Conservation (phyloP, 2,329 filamentous ascomycete genomes). For the Nemania sp. region DNA sequence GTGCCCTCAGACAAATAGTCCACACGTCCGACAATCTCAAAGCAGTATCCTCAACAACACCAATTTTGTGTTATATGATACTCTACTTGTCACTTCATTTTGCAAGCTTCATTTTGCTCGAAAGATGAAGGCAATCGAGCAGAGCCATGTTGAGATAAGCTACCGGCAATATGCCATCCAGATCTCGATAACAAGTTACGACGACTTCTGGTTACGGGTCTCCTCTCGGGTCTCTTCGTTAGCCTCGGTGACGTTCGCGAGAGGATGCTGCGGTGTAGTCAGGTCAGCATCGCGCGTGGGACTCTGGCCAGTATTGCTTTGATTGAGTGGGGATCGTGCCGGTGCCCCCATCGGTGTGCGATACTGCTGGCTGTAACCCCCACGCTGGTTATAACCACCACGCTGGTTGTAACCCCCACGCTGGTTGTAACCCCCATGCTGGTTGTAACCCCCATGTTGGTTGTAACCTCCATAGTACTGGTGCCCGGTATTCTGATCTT, state of each 20-base stretch:
- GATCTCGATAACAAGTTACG: background rate
- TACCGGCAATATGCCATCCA: background rate
- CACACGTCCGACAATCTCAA: constrained; percentile 17
- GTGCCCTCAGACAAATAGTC: constrained; percentile 14
- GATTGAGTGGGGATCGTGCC: constrained; percentile 1
- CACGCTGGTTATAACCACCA: constrained; percentile 22
- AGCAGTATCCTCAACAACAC: constrained; percentile 7
- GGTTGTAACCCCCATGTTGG: constrained; percentile 28
- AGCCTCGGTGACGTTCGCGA: constrained; percentile 5
- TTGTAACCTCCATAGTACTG: constrained; percentile 24
- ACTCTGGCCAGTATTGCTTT: constrained; percentile 11
- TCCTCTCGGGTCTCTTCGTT: constrained; percentile 13
- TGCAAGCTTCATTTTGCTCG: no score
- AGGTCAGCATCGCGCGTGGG: constrained; percentile 15
- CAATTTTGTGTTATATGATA: constrained; percentile 18
- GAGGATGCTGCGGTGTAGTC: constrained; percentile 15
- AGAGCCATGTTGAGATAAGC: background rate
- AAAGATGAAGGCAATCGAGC: constrained; percentile 12
- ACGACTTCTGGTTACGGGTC: constrained; percentile 14
- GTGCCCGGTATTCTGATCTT: constrained; percentile 29
- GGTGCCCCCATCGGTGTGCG: constrained; percentile 14
- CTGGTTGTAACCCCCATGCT: constrained; percentile 22
- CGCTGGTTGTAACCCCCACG: constrained; percentile 30
- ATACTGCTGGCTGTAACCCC: constrained; percentile 16
- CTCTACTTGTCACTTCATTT: constrained; percentile 1